Conservation (phyloP, 805 yeast genomes). For the Grigorovia humatica region DNA sequence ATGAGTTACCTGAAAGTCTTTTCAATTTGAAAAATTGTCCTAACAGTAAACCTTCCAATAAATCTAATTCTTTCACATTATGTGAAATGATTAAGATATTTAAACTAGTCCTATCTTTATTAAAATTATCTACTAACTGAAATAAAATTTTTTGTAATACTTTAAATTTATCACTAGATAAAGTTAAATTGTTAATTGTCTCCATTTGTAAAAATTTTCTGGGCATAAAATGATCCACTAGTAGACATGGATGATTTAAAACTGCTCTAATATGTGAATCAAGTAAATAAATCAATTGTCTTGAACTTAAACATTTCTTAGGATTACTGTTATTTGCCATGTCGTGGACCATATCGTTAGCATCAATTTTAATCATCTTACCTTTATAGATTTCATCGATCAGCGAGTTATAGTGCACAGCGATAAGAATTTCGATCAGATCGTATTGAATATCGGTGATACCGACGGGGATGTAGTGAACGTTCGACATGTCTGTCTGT, state of each 20-base stretch:
- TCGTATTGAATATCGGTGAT: slow-evolving; percentile 36
- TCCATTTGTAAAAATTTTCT: slow-evolving; percentile 57
- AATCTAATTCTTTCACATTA: slow-evolving; percentile 58
- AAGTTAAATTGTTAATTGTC: slow-evolving; percentile 42
- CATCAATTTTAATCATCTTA: not conserved
- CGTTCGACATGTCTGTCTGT: not conserved
- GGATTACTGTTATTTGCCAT: not conserved
- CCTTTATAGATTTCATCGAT: not conserved
- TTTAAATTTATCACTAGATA: slow-evolving; percentile 50
- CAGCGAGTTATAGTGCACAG: slow-evolving; percentile 33
- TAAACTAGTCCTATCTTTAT: slow-evolving; percentile 5
- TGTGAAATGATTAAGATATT: slow-evolving; percentile 42
- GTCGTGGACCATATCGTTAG: not conserved
- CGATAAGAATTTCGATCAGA: slow-evolving; percentile 33
- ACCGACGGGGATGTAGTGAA: slow-evolving; percentile 32
- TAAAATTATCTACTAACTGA: slow-evolving; percentile 12
- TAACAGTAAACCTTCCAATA: slow-evolving; percentile 67
- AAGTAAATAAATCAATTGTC: slow-evolving; percentile 21
- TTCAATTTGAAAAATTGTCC: slow-evolving; percentile 59
- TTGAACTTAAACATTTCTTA: slow-evolving; percentile 27
- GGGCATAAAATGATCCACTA: slow-evolving; percentile 73
- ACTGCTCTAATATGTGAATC: slow-evolving; percentile 37
- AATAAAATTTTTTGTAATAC: slow-evolving; percentile 39
- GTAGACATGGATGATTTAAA: slow-evolving; percentile 55
- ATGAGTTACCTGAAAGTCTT: slow-evolving; percentile 56